These are phyloP conservation scores for Oryza brachyantha DNA, from an alignment of 176 grass and related monocot genomes.

Conservation along the genomic window DNA sequence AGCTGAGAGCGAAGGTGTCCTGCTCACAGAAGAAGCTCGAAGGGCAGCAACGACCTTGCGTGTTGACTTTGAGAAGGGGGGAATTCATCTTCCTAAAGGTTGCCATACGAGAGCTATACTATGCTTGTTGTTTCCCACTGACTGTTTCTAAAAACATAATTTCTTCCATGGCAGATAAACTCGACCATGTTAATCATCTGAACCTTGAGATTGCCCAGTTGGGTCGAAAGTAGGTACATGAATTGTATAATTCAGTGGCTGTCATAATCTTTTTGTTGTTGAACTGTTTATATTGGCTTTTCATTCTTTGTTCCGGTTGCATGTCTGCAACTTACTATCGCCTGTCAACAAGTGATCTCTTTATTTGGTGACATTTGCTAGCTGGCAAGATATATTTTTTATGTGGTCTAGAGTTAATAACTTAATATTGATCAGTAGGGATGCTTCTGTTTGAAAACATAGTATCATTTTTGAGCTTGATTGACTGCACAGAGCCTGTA, in stretches of 20 bases:
- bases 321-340: slow-evolving; percentile 8
- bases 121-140: background rate
- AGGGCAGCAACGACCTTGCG: slow-evolving; percentile 64
- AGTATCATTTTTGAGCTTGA: slow-evolving; percentile 15
- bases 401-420: slow-evolving; percentile 1
- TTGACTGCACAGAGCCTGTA: background rate
- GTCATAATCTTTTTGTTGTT: slow-evolving; percentile 3
- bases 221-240: slow-evolving; percentile 89
- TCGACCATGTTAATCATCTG: slow-evolving; percentile 72
- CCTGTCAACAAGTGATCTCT: slow-evolving; percentile 18
- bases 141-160: slow-evolving; percentile 9
- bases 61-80: slow-evolving; percentile 91
- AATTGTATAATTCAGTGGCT: background rate
- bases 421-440: background rate
- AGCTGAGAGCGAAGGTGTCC: slow-evolving; percentile 58
- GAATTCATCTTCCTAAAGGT: slow-evolving; percentile 89
- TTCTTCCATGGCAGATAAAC: slow-evolving; percentile 68
- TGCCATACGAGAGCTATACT: slow-evolving; percentile 19
- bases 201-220: slow-evolving; percentile 72
- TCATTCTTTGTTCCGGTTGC: background rate
- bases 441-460: background rate
- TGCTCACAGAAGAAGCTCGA: slow-evolving; percentile 69
- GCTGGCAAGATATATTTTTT: slow-evolving; percentile 6
- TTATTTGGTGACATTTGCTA: slow-evolving; percentile 15
- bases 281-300: slow-evolving; percentile 23